A percentile compares a stretch with the other conserved stretches of the same genome.
Conservation (phyloP, 2,329 filamentous ascomycete species). For the Xylaria sp. region DNA sequence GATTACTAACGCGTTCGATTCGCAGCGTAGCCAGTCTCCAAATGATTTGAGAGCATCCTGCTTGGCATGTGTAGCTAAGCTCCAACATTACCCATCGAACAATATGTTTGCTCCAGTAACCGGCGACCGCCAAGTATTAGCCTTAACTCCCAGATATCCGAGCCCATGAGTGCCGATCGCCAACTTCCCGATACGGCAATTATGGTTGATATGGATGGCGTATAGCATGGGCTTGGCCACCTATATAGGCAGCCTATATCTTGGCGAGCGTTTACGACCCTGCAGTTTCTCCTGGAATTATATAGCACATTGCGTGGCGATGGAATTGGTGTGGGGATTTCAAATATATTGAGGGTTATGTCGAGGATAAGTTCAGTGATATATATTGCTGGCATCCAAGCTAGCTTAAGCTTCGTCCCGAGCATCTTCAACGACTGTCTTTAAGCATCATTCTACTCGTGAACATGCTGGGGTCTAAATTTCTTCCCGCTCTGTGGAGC, state of each 20-base stretch:
- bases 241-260: slow-evolving; percentile 25
- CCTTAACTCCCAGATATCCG: slow-evolving; percentile 27
- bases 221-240: slow-evolving; percentile 30
- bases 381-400: slow-evolving; percentile 16
- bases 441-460: background rate
- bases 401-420: background rate
- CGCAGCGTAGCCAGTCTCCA: background rate
- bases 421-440: background rate
- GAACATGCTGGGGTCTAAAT: slow-evolving; percentile 41
- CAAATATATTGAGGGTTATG: background rate
- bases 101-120: slow-evolving; percentile 4
- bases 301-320: slow-evolving; percentile 18
- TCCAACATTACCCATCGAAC: slow-evolving; percentile 8
- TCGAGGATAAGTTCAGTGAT: background rate
- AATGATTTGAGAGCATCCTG: slow-evolving; percentile 22
- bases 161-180: slow-evolving; percentile 21
- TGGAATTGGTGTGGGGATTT: slow-evolving; percentile 22
- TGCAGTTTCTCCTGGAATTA: slow-evolving; percentile 7
- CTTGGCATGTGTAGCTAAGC: slow-evolving; percentile 23
- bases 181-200: slow-evolving; percentile 29
- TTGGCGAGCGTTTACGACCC: slow-evolving; percentile 24
- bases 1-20: background rate
- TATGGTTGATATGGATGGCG: slow-evolving; percentile 6
- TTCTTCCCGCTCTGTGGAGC: slow-evolving; percentile 43
- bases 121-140: slow-evolving; percentile 32